These are phyloP conservation scores for Parsonsia alboflavescens DNA, from an alignment of 257 asterid species.

Conservation along the genomic window DNA sequence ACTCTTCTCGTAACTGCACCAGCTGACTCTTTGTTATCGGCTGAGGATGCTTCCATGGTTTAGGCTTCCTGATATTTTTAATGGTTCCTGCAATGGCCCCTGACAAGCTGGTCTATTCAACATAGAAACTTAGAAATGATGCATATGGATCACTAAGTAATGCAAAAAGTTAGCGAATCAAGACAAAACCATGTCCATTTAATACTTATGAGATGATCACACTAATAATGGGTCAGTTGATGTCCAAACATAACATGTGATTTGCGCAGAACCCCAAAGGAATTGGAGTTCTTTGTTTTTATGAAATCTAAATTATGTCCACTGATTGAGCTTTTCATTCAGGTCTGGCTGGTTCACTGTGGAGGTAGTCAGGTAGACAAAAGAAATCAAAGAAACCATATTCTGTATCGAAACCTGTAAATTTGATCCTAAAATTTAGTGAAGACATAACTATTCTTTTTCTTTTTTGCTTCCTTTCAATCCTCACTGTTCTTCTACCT, in stretches of 20 bases:
- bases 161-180: neutral
- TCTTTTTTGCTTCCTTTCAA: neutral
- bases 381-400: neutral
- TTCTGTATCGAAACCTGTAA: neutral
- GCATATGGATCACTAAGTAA: neutral
- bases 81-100: constrained; percentile 28
- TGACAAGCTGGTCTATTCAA: neutral
- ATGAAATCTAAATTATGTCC: no score
- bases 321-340: neutral
- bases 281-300: neutral
- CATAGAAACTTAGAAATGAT: neutral
- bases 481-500: neutral
- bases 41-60: constrained; percentile 84
- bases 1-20: constrained; percentile 69
- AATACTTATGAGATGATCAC: neutral
- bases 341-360: neutral
- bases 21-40: constrained; percentile 79
- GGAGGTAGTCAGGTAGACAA: neutral
- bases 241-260: neutral
- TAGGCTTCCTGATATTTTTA: constrained; percentile 59
- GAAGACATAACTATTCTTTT: no score
- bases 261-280: neutral
- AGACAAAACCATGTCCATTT: no score
- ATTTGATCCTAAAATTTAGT: neutral
- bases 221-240: neutral